These are phyloP conservation scores for Tripidium arundinaceum DNA, from an alignment of 202 grass and related monocot genomes.

Conservation along the genomic window DNA sequence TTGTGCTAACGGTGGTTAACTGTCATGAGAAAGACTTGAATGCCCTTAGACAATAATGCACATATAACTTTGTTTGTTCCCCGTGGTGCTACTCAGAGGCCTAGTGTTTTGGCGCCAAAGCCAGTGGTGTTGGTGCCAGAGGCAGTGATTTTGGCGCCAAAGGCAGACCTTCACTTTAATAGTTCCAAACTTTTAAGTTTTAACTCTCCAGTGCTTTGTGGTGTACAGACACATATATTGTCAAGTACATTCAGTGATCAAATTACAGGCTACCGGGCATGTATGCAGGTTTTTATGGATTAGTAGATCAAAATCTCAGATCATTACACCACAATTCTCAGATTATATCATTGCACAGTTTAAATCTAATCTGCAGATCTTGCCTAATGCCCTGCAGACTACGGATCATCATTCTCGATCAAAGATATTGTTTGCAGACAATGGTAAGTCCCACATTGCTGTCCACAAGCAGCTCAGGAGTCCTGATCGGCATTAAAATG, in stretches of 20 bases:
- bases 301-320: not conserved
- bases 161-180: no score
- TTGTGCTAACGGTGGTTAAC: no score
- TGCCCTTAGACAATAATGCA: no score
- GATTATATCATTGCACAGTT: not conserved
- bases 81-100: no score
- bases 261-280: not conserved
- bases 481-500: not conserved
- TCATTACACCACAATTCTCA: not conserved
- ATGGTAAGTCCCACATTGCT: not conserved
- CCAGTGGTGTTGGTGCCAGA: no score
- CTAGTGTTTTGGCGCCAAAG: no score
- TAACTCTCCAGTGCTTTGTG: not conserved
- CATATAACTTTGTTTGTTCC: no score
- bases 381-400: not conserved
- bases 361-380: not conserved
- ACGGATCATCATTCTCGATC: not conserved
- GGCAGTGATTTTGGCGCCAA: no score
- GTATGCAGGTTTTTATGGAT: not conserved
- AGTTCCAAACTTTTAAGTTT: conserved; percentile 14
- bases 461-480: not conserved
- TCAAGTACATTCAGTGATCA: not conserved
- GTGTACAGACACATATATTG: not conserved
- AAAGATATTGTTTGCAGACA: not conserved
- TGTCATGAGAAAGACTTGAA: no score